A percentile compares a stretch with the other conserved stretches of the same genome.
phyloP scores from a whole-genome alignment of 352 stramenopile genomes.

The Pythium chondricola region DNA sequence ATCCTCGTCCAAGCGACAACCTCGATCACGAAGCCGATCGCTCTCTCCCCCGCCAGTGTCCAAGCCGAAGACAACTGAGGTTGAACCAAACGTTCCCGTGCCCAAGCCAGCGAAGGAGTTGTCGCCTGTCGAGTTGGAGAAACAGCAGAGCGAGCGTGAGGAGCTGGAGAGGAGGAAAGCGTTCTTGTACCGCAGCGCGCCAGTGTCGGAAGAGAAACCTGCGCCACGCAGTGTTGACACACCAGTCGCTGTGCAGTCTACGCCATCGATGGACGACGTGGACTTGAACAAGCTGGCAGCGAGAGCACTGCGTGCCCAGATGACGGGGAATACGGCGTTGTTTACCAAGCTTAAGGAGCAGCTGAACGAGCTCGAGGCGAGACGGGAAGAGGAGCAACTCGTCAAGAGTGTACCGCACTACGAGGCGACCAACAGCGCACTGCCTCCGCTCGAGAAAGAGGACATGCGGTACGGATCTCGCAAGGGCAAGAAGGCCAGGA shows the following conservation, averaged over 20 bases:
- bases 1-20: not conserved
- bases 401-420: constrained; percentile 45
- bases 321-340: constrained; percentile 70
- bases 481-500: constrained; percentile 55
- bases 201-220: not conserved
- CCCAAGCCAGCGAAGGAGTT: constrained; percentile 5
- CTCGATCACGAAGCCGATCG: constrained; percentile 10
- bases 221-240: no score
- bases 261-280: constrained; percentile 11
- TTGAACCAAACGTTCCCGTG: not conserved
- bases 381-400: constrained; percentile 34
- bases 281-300: constrained; percentile 81
- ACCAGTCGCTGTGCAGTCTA: no score
- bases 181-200: constrained; percentile 37
- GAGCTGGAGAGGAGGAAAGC: constrained; percentile 43
- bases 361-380: constrained; percentile 75
- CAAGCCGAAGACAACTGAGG: no score
- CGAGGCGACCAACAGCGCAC: constrained; percentile 43
- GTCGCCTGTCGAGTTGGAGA: constrained; percentile 7
- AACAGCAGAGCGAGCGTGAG: constrained; percentile 22
- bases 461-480: constrained; percentile 50
- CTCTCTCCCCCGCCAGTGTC: not conserved
- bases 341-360: constrained; percentile 74
- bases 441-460: constrained; percentile 66
- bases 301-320: constrained; percentile 69